Evolutionary conservation across 2,329 filamentous ascomycete species (phyloP).

Genomic region (Cytospora piceae): DNA sequence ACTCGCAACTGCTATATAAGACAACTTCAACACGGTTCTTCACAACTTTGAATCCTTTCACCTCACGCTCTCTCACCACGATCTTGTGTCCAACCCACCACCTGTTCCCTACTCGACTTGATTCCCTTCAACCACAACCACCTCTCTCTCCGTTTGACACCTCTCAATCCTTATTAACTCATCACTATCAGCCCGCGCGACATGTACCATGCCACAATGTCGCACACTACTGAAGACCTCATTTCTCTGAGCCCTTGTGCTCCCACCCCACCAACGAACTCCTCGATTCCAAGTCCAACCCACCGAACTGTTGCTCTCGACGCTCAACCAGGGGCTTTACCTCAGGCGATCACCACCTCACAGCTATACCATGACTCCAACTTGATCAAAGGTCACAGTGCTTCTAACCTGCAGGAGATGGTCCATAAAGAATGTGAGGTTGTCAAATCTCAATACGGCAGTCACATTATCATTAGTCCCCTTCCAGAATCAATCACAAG

Average conservation of each 20-base stretch:
- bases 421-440: too few species aligned
- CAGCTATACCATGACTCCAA: background rate
- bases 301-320: background rate
- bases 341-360: accelerated
- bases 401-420: too few species aligned
- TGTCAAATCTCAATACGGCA: background rate
- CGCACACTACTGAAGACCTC: background rate
- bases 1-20: too few species aligned
- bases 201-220: background rate
- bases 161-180: background rate
- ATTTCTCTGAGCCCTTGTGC: background rate
- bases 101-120: too few species aligned
- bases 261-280: background rate
- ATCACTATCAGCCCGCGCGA: background rate
- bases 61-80: background rate
- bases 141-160: background rate
- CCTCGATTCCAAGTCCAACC: background rate
- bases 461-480: background rate
- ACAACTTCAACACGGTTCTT: too few species aligned
- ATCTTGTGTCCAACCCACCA: background rate
- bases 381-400: too few species aligned
- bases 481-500: background rate
- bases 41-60: background rate
- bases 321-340: background rate
- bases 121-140: too few species aligned